Conservation (phyloP, 352 stramenopile species). For the Phytophthora gonapodyides region DNA sequence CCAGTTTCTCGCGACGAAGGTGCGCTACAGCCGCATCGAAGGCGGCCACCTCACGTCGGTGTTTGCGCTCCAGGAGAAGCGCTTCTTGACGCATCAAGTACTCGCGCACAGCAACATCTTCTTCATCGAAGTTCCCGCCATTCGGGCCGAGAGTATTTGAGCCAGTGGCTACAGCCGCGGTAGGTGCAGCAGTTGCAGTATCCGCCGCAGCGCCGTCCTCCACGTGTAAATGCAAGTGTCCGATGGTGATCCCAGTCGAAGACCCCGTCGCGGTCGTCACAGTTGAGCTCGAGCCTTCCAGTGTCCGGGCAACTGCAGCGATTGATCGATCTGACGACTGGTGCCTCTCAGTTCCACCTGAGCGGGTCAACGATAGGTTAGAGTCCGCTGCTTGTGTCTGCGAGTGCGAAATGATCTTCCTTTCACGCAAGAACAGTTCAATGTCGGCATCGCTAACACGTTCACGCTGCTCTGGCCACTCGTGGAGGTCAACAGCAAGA, state of each 20-base stretch:
- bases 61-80: slow-evolving; percentile 63
- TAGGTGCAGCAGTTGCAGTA: slow-evolving; percentile 4
- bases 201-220: slow-evolving; percentile 9
- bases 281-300: slow-evolving; percentile 22
- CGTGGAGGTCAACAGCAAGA: slow-evolving; percentile 62
- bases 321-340: slow-evolving; percentile 41
- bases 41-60: slow-evolving; percentile 59
- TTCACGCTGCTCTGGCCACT: slow-evolving; percentile 91
- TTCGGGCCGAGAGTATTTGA: slow-evolving; percentile 3
- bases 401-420: slow-evolving; percentile 51
- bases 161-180: background rate
- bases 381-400: slow-evolving; percentile 7
- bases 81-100: slow-evolving; percentile 77
- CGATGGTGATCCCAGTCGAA: slow-evolving; percentile 19
- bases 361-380: slow-evolving; percentile 4
- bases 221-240: slow-evolving; percentile 34
- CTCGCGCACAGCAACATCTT: slow-evolving; percentile 50
- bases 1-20: slow-evolving; percentile 85
- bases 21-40: slow-evolving; percentile 92
- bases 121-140: slow-evolving; percentile 42
- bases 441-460: slow-evolving; percentile 83
- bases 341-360: slow-evolving; percentile 19
- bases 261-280: background rate
- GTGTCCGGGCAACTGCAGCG: slow-evolving; percentile 33
- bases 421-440: slow-evolving; percentile 65